These are phyloP conservation scores for Aspergillus transmontanensis DNA, from an alignment of 2,329 filamentous ascomycete species.

Conservation along the genomic window DNA sequence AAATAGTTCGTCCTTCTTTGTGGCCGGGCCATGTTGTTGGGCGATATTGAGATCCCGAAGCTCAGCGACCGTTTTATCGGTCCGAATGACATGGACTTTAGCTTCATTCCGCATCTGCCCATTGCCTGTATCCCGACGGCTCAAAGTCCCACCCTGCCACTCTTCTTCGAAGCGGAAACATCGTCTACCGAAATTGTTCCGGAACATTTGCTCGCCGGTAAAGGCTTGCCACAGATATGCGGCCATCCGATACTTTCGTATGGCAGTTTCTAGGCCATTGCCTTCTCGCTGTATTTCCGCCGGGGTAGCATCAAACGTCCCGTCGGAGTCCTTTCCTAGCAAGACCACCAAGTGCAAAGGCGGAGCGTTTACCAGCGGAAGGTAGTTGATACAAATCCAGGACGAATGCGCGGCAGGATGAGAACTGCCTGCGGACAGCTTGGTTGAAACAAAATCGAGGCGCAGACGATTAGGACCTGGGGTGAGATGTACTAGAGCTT, in stretches of 20 bases:
- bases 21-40: slow-evolving; percentile 73
- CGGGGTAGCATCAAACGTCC: slow-evolving; percentile 79
- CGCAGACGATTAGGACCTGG: slow-evolving; percentile 87
- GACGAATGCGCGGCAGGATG: slow-evolving; percentile 72
- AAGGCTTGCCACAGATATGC: slow-evolving; percentile 97
- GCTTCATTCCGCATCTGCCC: slow-evolving; percentile 86
- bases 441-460: slow-evolving; percentile 84
- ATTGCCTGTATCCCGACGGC: slow-evolving; percentile 69
- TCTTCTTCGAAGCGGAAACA: slow-evolving; percentile 92
- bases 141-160: slow-evolving; percentile 83
- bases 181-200: slow-evolving; percentile 81
- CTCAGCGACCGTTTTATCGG: slow-evolving; percentile 81
- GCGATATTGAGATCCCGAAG: slow-evolving; percentile 76
- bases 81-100: slow-evolving; percentile 81
- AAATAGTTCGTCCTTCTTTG: slow-evolving; percentile 73
- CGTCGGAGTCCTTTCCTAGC: slow-evolving; percentile 83
- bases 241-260: slow-evolving; percentile 90
- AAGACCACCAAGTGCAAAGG: slow-evolving; percentile 89
- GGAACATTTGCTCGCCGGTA: slow-evolving; percentile 93
- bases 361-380: slow-evolving; percentile 75
- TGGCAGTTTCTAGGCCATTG: slow-evolving; percentile 76
- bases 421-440: slow-evolving; percentile 67
- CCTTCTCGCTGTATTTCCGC: slow-evolving; percentile 76
- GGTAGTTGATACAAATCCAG: slow-evolving; percentile 81
- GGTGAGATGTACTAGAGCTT: slow-evolving; percentile 84